Conservation (phyloP, 108 stramenopile species). For the Halocafeteria seosinensis region DNA sequence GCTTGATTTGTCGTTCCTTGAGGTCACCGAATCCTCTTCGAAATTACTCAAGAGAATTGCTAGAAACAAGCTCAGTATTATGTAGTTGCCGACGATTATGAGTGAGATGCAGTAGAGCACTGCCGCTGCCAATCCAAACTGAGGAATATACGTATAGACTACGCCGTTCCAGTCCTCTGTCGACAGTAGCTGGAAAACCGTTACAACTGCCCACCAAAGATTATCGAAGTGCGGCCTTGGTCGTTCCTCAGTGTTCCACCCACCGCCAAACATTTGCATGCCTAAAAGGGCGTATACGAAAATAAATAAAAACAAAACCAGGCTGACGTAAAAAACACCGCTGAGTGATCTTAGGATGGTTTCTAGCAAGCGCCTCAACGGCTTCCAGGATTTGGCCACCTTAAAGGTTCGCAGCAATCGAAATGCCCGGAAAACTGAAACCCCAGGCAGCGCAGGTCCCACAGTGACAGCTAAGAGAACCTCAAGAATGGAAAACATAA, state of each 20-base stretch:
- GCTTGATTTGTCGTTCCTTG: neutral
- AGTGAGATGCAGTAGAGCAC: slow-evolving; percentile 24
- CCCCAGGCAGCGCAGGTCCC: slow-evolving; percentile 18
- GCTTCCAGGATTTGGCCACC: slow-evolving; percentile 44
- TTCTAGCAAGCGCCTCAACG: slow-evolving; percentile 1
- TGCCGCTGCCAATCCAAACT: too few species aligned
- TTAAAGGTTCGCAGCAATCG: slow-evolving; percentile 18
- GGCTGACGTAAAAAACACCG: slow-evolving; percentile 41
- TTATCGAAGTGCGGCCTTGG: slow-evolving; percentile 28
- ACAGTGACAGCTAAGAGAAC: slow-evolving; percentile 41
- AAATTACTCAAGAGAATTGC: slow-evolving; percentile 34
- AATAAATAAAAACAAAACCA: slow-evolving; percentile 41
- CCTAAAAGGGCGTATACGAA: neutral
- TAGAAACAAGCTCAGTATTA: slow-evolving; percentile 34
- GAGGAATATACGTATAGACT: too few species aligned
- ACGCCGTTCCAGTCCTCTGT: slow-evolving; percentile 41
- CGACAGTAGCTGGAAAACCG: slow-evolving; percentile 30
- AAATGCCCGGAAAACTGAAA: neutral
- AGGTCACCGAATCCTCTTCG: slow-evolving; percentile 2
- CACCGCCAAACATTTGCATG: slow-evolving; percentile 4
- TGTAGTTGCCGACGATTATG: slow-evolving; percentile 28
- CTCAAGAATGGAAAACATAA: neutral
- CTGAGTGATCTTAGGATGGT: neutral
- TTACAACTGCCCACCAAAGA: slow-evolving; percentile 17
- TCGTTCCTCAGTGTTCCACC: slow-evolving; percentile 33